phyloP scores from a whole-genome alignment of 2,329 filamentous ascomycete genomes.

The Exophiala viscosa region DNA sequence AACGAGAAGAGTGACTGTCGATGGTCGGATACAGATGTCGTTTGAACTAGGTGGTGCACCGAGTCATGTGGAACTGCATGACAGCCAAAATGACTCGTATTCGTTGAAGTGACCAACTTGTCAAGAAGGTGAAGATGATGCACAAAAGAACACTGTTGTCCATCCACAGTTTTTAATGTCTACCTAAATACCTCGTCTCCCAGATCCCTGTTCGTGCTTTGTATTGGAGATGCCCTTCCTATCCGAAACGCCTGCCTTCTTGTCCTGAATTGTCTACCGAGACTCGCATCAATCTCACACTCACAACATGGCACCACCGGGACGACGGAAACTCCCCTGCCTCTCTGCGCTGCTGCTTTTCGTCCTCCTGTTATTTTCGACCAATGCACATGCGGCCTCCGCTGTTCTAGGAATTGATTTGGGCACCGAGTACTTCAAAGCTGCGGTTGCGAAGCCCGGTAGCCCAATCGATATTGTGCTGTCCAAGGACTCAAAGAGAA shows the following conservation, averaged over 20 bases:
- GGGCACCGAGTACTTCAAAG: conserved; percentile 96
- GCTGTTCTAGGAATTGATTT: conserved; percentile 90
- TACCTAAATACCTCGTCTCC: conserved; percentile 1
- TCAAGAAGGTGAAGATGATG: too few species aligned
- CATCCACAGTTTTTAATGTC: too few species aligned
- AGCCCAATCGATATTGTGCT: conserved; percentile 96
- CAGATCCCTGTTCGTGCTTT: not conserved
- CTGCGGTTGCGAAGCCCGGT: conserved; percentile 89
- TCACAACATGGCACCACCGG: conserved; percentile 44
- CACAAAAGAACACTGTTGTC: too few species aligned
- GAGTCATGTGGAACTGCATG: too few species aligned
- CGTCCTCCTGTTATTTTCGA: conserved; percentile 53
- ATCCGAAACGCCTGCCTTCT: not conserved
- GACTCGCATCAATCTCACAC: not conserved
- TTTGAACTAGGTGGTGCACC: too few species aligned
- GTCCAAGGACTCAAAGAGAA: conserved; percentile 95
- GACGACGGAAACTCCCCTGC: conserved; percentile 40
- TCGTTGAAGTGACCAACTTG: too few species aligned
- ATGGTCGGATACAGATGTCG: too few species aligned
- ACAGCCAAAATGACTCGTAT: too few species aligned
- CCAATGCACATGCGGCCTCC: conserved; percentile 58
- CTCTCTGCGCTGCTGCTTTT: conserved; percentile 48
- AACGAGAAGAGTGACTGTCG: too few species aligned
- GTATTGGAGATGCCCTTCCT: conserved; percentile 9
- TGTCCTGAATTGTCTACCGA: not conserved